Base-by-base conservation (phyloP, 148 eudicot genomes). In the Silene conica region DNA sequence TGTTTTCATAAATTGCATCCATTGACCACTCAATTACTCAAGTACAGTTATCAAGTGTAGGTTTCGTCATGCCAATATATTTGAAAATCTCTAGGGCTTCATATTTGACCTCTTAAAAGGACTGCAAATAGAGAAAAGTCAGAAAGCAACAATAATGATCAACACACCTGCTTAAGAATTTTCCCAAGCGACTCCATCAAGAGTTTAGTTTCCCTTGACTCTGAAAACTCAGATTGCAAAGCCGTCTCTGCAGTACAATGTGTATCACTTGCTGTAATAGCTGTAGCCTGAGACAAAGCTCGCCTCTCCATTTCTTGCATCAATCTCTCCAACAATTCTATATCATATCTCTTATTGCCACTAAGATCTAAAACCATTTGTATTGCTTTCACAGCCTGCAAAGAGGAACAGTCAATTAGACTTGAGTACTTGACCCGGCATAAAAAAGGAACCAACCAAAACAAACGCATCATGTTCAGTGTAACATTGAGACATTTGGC, bases 311-410 rank as follows among this genome's bases (percentile, higher is more conserved):
- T 81, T 80, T 95, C 99, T 48, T 67, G 79, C 79, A 92, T 73
- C 50, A 95, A 70, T 70, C 84, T 92, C 73, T 85, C 97, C 63
- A 95, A 71, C 72, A 95, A 84, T 31, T 83, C 91, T 63, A 64
- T 73, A 76, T 90, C 90, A 57, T 78, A 72, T 84, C 86, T 84
- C 76, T 90, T 90, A 77, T 80, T 85, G 57, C 84, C 81, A 16
- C 87, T 88, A 74, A 92, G 72, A 71, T 90, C 89, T 56, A 92
- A 83, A 50, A 90, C 89, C 87, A 73, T 95, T 59, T 83, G 85
- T 72, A 82, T 76, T 19, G 99, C 99, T 84, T 95, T 87, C 73
- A 90, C 72, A 28, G 97, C 97, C 91, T 90, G 79, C 77, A 77
- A 82, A 57, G 48, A 9, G 60, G 72, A 38, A 41, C 57, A 23